These are phyloP conservation scores for Fusarium transvaalense DNA, from an alignment of 2,329 filamentous ascomycete species.

Conservation along the genomic window DNA sequence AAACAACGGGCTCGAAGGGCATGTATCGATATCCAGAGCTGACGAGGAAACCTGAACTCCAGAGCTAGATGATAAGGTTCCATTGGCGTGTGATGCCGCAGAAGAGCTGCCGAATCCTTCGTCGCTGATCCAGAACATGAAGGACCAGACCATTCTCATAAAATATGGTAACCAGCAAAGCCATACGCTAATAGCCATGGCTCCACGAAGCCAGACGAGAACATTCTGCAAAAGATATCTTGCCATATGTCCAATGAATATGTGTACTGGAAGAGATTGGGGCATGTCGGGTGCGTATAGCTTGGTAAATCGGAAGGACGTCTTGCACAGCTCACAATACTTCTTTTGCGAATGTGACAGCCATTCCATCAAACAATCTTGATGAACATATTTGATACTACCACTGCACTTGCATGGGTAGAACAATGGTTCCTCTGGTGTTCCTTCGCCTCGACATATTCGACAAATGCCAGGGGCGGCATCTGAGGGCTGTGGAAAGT, in stretches of 20 bases:
- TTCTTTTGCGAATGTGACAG: slow-evolving; percentile 99
- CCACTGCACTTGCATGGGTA: slow-evolving; percentile 99
- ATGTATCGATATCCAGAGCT: slow-evolving; percentile 49
- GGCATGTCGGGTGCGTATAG: slow-evolving; percentile 97
- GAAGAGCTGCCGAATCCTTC: slow-evolving; percentile 66
- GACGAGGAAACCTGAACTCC: slow-evolving; percentile 51
- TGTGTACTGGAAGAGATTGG: slow-evolving; percentile 78
- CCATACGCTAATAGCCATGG: slow-evolving; percentile 89
- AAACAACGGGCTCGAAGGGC: slow-evolving; percentile 54
- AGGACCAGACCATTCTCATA: slow-evolving; percentile 92
- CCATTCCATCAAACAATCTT: slow-evolving; percentile 99
- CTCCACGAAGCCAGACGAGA: slow-evolving; percentile 81
- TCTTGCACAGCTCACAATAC: slow-evolving; percentile 99
- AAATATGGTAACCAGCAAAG: slow-evolving; percentile 87
- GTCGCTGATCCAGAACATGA: slow-evolving; percentile 95
- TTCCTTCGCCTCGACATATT: slow-evolving; percentile 93
- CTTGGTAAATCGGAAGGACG: slow-evolving; percentile 97
- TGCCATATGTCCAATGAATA: slow-evolving; percentile 84
- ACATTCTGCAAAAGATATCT: slow-evolving; percentile 79
- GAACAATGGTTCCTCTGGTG: slow-evolving; percentile 86
- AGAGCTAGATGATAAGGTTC: slow-evolving; percentile 31
- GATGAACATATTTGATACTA: slow-evolving; percentile 98
- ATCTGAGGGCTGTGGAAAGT: slow-evolving; percentile 50
- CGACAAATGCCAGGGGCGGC: slow-evolving; percentile 82
- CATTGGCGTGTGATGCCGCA: slow-evolving; percentile 46